phyloP scores from a whole-genome alignment of 257 asterid genomes.

The Penstemon barbatus region DNA sequence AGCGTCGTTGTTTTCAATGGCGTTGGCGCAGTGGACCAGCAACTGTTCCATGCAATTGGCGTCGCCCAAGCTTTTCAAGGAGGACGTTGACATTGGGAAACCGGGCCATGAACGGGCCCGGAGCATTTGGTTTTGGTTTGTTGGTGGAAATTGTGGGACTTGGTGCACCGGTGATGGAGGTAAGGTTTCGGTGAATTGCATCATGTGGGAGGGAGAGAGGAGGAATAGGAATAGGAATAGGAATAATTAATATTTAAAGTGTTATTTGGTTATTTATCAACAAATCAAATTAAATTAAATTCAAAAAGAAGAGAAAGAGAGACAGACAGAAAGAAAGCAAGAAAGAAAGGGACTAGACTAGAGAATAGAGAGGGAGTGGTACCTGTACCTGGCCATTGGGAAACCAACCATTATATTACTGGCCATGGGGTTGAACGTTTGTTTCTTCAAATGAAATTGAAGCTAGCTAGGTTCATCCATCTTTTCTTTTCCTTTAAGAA shows the following conservation, averaged over 20 bases:
- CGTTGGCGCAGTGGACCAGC: constrained; percentile 82
- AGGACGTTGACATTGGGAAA: constrained; percentile 50
- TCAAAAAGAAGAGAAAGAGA: too few relatives aligned
- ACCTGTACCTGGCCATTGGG: constrained; percentile 61
- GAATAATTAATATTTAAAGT: background rate
- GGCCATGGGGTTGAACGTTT: constrained; percentile 10
- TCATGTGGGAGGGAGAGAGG: constrained; percentile 31
- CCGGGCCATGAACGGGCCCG: constrained; percentile 60
- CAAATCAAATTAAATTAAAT: too few relatives aligned
- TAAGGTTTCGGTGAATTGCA: constrained; percentile 70
- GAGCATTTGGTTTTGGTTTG: constrained; percentile 39
- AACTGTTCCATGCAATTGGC: constrained; percentile 93
- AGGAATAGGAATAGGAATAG: background rate
- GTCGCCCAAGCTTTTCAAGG: constrained; percentile 52
- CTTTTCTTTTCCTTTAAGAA: constrained; percentile 31
- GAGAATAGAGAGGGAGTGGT: constrained; percentile 29
- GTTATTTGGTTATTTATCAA: too few relatives aligned
- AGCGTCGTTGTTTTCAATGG: constrained; percentile 85
- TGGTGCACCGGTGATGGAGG: constrained; percentile 38
- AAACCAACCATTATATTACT: constrained; percentile 40
- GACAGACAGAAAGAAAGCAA: constrained; percentile 27
- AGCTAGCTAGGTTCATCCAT: constrained; percentile 58
- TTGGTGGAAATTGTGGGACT: background rate
- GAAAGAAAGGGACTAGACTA: constrained; percentile 79
- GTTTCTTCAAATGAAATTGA: constrained; percentile 43